Base-by-base conservation (phyloP, 2,329 filamentous ascomycete species). In the Cladosporium sp. region DNA sequence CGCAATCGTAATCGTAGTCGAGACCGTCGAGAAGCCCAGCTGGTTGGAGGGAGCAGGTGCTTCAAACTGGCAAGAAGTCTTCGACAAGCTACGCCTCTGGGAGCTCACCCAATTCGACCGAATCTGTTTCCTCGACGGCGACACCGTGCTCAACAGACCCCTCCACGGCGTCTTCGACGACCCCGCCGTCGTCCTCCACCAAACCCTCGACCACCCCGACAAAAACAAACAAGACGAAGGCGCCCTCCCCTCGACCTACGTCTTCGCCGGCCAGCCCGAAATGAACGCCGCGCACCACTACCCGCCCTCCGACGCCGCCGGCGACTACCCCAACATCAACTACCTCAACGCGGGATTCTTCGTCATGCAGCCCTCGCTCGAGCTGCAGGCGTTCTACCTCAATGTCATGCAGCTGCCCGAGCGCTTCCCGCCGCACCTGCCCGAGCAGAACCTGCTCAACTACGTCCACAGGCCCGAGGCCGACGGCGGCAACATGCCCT, bases 341-440 rank as follows among this genome's bases (percentile, higher is more conserved):
- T 74, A 77, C 63, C 72, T 80, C 68, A 78, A 77, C 68, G 77
- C 77, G 1, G 78, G 78, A 34, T 78, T 79, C 71, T 78, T 79
- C 68, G 68, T 80, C 34, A 70, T 78, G 47, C 59, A 71, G 34
- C 78, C 78, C 10, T 71, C 70, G 14, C 55, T 69, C n/a, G 59
- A 66, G n/a, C 64, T 74, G 10, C 76, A 76, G 67, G 59, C 74
- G 3, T 74, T 79, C 70, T 79, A 79, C 69, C 63, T 69, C 21
- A 70, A 69, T 8, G 66, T 78, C 14, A 66, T 78, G 52, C 65
- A 73, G 21, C 71, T 74, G 14, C 70, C 73, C 7, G 44, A 75
- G 52, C 70, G 72, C 11, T 80, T 79, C 67, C 71, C 76, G 38
- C 71, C 77, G 10, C 65, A 65, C 15, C 74, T 77, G 58, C 72